Evolutionary conservation across 2,329 filamentous ascomycete genomes (phyloP).

Genomic region (Bipolaris oryzae): DNA sequence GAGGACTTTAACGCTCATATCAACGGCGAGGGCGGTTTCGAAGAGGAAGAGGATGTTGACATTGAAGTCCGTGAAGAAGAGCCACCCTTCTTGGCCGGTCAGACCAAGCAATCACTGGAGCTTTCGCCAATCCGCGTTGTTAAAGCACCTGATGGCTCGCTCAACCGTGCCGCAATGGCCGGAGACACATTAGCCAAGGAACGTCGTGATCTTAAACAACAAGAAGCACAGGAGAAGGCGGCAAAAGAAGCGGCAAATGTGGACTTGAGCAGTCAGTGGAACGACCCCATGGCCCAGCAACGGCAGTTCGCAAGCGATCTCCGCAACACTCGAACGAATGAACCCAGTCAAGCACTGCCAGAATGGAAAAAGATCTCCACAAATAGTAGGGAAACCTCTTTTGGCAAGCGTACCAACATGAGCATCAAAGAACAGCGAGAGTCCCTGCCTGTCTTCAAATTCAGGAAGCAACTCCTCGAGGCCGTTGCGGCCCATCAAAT

Average conservation of each 20-base stretch:
- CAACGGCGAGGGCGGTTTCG: conserved; percentile 83
- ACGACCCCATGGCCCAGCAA: conserved; percentile 93
- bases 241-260: conserved; percentile 78
- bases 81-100: conserved; percentile 91
- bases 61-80: conserved; percentile 97
- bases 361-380: conserved; percentile 91
- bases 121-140: conserved; percentile 94
- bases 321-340: conserved; percentile 66
- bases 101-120: conserved; percentile 95
- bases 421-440: conserved; percentile 96
- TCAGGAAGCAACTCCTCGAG: conserved; percentile 84
- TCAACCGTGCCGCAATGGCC: conserved; percentile 95
- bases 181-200: conserved; percentile 89
- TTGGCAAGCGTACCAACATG: conserved; percentile 86
- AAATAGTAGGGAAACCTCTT: conserved; percentile 77
- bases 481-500: conserved; percentile 88
- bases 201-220: conserved; percentile 83
- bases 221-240: conserved; percentile 79
- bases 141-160: conserved; percentile 96
- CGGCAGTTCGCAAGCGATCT: conserved; percentile 89
- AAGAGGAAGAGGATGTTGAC: conserved; percentile 94
- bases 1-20: conserved; percentile 91
- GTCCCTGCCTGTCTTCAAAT: conserved; percentile 84
- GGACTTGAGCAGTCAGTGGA: conserved; percentile 89
- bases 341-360: conserved; percentile 71